These are phyloP conservation scores for Thecaphora frezii DNA, from an alignment of 1,284 basidiomycete species.

Conservation along the genomic window DNA sequence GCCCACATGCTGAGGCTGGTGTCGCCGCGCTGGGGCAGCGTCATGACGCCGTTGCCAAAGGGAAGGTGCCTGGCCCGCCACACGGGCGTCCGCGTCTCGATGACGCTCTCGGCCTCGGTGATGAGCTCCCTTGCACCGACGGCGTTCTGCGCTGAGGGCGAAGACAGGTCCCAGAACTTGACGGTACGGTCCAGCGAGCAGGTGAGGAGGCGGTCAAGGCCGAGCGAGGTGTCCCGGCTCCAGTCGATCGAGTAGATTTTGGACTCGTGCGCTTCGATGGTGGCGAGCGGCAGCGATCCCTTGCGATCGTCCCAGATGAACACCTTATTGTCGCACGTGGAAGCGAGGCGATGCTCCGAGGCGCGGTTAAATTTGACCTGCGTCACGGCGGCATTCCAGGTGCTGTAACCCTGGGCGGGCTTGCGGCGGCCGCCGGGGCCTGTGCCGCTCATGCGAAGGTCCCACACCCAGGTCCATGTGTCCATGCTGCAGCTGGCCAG, in stretches of 20 bases:
- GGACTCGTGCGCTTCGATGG: constrained; percentile 51
- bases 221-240: constrained; percentile 43
- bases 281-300: constrained; percentile 41
- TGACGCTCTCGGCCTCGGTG: constrained; percentile 61
- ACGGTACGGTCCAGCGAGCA: constrained; percentile 57
- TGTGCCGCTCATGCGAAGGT: constrained; percentile 42
- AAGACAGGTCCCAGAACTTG: constrained; percentile 54
- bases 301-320: constrained; percentile 58
- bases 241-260: constrained; percentile 59
- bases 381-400: constrained; percentile 57
- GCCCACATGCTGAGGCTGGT: constrained; percentile 83
- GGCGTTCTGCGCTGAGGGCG: constrained; percentile 38
- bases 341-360: constrained; percentile 38
- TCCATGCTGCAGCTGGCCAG: constrained; percentile 56
- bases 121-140: constrained; percentile 47
- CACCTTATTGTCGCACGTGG: constrained; percentile 53
- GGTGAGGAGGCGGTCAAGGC: constrained; percentile 53
- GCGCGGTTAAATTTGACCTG: constrained; percentile 55
- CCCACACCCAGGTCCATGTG: constrained; percentile 58
- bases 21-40: constrained; percentile 84
- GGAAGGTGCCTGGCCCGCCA: constrained; percentile 91
- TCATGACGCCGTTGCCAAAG: constrained; percentile 86
- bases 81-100: constrained; percentile 81
- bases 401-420: constrained; percentile 52
- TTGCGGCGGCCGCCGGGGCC: constrained; percentile 19